Evolutionary conservation across 2,329 filamentous ascomycete genomes (phyloP), one percentile per base, ranked within the genome.

Genomic region (Colletotrichum chrysophilum): DNA sequence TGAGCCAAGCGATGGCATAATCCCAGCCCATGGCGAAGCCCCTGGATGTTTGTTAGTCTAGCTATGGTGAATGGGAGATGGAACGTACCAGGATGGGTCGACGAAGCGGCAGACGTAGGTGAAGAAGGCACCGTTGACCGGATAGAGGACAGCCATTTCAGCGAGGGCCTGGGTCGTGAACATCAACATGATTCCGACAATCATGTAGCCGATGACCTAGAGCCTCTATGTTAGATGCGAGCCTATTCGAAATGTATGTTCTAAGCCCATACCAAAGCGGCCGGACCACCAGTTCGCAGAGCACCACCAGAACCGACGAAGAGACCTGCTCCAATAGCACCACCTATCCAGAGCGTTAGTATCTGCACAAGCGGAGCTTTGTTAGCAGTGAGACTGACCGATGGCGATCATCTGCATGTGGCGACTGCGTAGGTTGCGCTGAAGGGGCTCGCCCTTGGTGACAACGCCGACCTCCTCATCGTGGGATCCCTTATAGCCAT

Each of bases 341-440:
- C 90, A 66, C 90, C 89, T 91, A 74, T 91, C 89, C 28, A 56
- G 30, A 62, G 28, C n/a, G 8, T 28, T 48, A 34, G 14, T 74
- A 74, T 43, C 65, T 77, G 73, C 55, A 78, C 78, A 78, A 78
- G 80, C n/a, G 78, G 79, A 2, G 77, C 28, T 28, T 14, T 10
- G 21, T 28, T 8, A 38, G 21, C 13, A 21, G 52, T 12, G 21
- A n/a, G 34, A 28, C 66, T 24, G 70, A 80, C 90, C 90, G 71
- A 92, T 91, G 79, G 90, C 89, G 82, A 92, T 92, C 90, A 92
- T 91, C 83, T 92, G 89, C 78, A 92, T 83, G 82, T 92, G 90
- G 77, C 90, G 88, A 64, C 86, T 85, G 85, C 89, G 88, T 84
- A 92, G 75, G 70, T 83, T 78, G 4, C 82, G 80, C 60, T 79